phyloP scores from a whole-genome alignment of 352 stramenopile species.

The Pilasporangium apinafurcum region DNA sequence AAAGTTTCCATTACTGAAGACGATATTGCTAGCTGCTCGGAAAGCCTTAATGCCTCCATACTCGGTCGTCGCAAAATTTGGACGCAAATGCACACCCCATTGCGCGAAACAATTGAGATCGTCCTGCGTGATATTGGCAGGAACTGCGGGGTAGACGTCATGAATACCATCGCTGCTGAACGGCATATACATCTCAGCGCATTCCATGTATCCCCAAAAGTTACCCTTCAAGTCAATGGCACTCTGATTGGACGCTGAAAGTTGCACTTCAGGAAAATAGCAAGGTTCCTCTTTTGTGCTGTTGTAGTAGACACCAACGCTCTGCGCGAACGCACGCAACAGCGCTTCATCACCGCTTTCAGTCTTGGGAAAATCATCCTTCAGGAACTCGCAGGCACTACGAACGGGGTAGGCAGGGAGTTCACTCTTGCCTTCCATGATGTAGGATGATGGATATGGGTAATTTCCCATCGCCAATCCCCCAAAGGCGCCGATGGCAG shows the following conservation, averaged over 20 bases:
- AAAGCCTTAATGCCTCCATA: conserved; percentile 50
- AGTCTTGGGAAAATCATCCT: conserved; percentile 16
- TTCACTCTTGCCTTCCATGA: conserved; percentile 29
- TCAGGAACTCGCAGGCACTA: conserved; percentile 21
- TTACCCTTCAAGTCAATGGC: conserved; percentile 23
- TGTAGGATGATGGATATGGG: conserved; percentile 42
- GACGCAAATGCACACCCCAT: conserved; percentile 40
- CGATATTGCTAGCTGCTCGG: conserved; percentile 41
- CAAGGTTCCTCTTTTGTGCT: conserved; percentile 22
- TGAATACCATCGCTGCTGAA: conserved; percentile 28
- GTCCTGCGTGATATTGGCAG: conserved; percentile 19
- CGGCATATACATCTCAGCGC: conserved; percentile 41
- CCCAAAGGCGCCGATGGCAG: conserved; percentile 13
- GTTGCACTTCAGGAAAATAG: conserved; percentile 12
- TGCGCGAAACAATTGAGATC: conserved; percentile 21
- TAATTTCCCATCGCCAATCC: conserved; percentile 40
- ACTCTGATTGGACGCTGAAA: conserved; percentile 14
- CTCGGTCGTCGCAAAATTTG: conserved; percentile 29
- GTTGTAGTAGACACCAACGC: conserved; percentile 44
- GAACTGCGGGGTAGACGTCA: conserved; percentile 22
- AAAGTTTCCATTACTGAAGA: conserved; percentile 62
- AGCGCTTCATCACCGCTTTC: conserved; percentile 10
- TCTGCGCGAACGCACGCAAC: conserved; percentile 23
- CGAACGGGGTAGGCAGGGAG: conserved; percentile 32
- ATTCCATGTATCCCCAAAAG: conserved; percentile 45